phyloP scores from a whole-genome alignment of 208 protist genomes.

The Wallacemonas collosoma region DNA sequence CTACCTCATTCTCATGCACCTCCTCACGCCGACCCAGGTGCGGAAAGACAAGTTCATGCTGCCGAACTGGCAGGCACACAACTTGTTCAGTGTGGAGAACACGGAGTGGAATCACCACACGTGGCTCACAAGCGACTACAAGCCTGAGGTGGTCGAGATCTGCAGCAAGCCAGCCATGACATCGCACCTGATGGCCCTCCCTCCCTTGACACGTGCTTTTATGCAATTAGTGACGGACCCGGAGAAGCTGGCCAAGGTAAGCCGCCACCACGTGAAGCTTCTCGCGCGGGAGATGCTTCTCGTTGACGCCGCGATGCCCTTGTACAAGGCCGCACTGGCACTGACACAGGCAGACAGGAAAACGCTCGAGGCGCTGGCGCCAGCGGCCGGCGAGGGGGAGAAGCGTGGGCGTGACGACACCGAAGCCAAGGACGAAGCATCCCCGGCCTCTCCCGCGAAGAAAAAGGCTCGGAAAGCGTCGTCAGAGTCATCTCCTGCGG shows the following conservation, averaged over 20 bases:
- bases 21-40: conserved; percentile 72
- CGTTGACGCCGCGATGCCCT: conserved; percentile 44
- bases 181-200: conserved; percentile 72
- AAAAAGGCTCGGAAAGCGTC: conserved; percentile 10
- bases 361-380: conserved; percentile 44
- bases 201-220: conserved; percentile 61
- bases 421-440: conserved; percentile 1
- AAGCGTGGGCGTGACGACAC: conserved; percentile 42
- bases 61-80: conserved; percentile 84
- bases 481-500: not conserved
- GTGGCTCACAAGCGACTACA: conserved; percentile 80
- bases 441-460: not conserved
- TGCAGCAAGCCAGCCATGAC: conserved; percentile 77
- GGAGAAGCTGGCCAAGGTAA: conserved; percentile 42
- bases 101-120: conserved; percentile 85
- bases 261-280: conserved; percentile 64
- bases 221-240: conserved; percentile 37
- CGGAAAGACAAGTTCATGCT: conserved; percentile 77
- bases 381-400: conserved; percentile 31
- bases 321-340: conserved; percentile 62
- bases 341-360: conserved; percentile 44
- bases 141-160: conserved; percentile 77
- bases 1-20: conserved; percentile 83
- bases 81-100: conserved; percentile 81
- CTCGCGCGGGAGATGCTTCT: conserved; percentile 81